Conservation (phyloP, 2,329 filamentous ascomycete genomes). For the Plenodomus lindquistii region DNA sequence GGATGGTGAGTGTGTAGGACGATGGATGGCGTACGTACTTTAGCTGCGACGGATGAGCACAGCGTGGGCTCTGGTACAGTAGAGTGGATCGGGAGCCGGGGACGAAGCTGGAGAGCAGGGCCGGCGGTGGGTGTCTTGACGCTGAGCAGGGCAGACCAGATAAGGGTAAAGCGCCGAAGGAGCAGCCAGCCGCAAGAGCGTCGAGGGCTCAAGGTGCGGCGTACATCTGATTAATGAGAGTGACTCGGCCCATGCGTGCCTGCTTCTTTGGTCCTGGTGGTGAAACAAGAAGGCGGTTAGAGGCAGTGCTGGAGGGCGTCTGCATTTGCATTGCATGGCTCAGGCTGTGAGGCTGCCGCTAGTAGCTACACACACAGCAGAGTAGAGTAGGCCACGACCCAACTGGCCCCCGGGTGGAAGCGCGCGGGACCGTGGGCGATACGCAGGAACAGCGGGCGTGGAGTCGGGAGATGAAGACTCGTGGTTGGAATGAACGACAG, state of each 20-base stretch:
- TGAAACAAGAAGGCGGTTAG: constrained; percentile 26
- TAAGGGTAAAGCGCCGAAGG: neutral
- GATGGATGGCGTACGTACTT: too few species aligned
- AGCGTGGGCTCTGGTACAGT: too few species aligned
- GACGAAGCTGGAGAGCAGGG: neutral
- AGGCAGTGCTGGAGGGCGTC: constrained; percentile 24
- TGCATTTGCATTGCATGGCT: neutral
- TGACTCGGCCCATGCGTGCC: constrained; percentile 24
- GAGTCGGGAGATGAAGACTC: neutral
- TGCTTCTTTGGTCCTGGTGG: constrained; percentile 29
- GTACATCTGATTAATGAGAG: constrained; percentile 28
- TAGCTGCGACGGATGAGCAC: too few species aligned
- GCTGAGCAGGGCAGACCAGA: constrained; percentile 7
- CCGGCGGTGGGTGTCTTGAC: neutral
- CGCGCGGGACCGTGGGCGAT: constrained; percentile 31
- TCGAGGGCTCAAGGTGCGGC: constrained; percentile 8
- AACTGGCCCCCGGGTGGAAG: constrained; percentile 14
- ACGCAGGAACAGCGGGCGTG: constrained; percentile 18
- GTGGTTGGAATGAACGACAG: too few species aligned
- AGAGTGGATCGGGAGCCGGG: too few species aligned
- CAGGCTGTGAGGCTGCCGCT: too few species aligned
- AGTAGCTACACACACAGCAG: too few species aligned
- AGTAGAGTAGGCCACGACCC: constrained; percentile 1
- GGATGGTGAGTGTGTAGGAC: too few species aligned
- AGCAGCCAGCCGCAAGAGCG: constrained; percentile 4